phyloP scores from a whole-genome alignment of 1,284 basidiomycete species.

The Rhodotorula mucilaginosa region DNA sequence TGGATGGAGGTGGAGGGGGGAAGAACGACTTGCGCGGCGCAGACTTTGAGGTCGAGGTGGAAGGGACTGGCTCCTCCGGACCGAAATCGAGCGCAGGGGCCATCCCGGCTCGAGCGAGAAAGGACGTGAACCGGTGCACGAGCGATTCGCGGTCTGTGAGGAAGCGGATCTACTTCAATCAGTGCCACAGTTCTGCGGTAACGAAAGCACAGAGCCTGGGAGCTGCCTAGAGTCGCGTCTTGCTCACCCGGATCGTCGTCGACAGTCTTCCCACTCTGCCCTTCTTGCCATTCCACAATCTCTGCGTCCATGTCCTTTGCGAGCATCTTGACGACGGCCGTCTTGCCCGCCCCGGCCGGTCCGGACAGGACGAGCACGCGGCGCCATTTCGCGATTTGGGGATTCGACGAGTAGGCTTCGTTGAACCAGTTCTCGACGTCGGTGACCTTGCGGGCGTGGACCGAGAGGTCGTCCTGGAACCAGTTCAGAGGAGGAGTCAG shows the following conservation, averaged over 20 bases:
- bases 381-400: conserved; percentile 58
- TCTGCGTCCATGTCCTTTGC: conserved; percentile 73
- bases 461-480: conserved; percentile 65
- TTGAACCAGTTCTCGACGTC: conserved; percentile 80
- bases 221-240: background rate
- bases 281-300: conserved; percentile 80
- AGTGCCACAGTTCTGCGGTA: background rate
- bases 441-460: conserved; percentile 81
- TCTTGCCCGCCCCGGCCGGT: conserved; percentile 87
- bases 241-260: background rate
- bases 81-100: conserved; percentile 56
- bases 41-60: conserved; percentile 18
- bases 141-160: conserved; percentile 56
- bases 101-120: conserved; percentile 72
- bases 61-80: conserved; percentile 10
- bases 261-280: conserved; percentile 31
- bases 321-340: conserved; percentile 74
- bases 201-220: background rate
- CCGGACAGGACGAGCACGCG: conserved; percentile 77
- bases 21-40: background rate
- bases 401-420: conserved; percentile 62
- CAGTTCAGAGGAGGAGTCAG: background rate
- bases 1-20: background rate
- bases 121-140: conserved; percentile 71
- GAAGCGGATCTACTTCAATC: background rate